Conservation (phyloP, 2,329 filamentous ascomycete species). For the Fonsecaea pugnacius region DNA sequence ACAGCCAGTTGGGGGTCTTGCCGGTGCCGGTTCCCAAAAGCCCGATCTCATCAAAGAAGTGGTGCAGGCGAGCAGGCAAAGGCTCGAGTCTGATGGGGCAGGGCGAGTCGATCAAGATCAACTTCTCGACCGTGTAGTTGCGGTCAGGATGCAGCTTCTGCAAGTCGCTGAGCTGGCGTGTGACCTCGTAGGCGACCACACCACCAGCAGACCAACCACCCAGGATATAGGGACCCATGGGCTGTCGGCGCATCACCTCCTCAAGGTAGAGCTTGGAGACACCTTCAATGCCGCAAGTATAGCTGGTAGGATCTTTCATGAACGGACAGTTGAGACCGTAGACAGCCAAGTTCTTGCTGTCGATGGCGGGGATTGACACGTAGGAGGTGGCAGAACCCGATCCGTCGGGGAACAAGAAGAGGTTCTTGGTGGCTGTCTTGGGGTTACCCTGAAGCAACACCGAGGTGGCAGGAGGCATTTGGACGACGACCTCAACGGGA, state of each 20-base stretch:
- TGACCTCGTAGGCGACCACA: slow-evolving; percentile 45
- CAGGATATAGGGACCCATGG: slow-evolving; percentile 46
- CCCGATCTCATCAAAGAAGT: slow-evolving; percentile 54
- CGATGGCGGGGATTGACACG: slow-evolving; percentile 47
- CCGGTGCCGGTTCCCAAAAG: slow-evolving; percentile 53
- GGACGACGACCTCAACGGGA: slow-evolving; percentile 34
- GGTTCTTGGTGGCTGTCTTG: slow-evolving; percentile 47
- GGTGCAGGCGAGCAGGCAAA: slow-evolving; percentile 60
- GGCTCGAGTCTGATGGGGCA: slow-evolving; percentile 70
- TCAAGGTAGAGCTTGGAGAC: slow-evolving; percentile 40
- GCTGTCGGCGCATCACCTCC: slow-evolving; percentile 42
- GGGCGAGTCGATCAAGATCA: slow-evolving; percentile 68
- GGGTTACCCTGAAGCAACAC: slow-evolving; percentile 51
- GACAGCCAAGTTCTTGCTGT: slow-evolving; percentile 47
- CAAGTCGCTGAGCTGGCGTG: slow-evolving; percentile 38
- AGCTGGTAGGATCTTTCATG: slow-evolving; percentile 45
- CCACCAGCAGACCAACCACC: slow-evolving; percentile 47
- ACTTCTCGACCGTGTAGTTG: slow-evolving; percentile 54
- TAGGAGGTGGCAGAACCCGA: slow-evolving; percentile 54
- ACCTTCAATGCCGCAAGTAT: slow-evolving; percentile 39
- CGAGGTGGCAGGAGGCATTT: slow-evolving; percentile 48
- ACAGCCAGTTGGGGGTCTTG: slow-evolving; percentile 54
- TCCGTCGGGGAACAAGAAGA: slow-evolving; percentile 53
- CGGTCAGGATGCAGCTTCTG: slow-evolving; percentile 34
- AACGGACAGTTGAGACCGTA: slow-evolving; percentile 53